A percentile compares a stretch with the other conserved stretches of the same genome.
Evolutionary conservation across 441 rosid genomes (phyloP).

Genomic region (Melastoma candidum): DNA sequence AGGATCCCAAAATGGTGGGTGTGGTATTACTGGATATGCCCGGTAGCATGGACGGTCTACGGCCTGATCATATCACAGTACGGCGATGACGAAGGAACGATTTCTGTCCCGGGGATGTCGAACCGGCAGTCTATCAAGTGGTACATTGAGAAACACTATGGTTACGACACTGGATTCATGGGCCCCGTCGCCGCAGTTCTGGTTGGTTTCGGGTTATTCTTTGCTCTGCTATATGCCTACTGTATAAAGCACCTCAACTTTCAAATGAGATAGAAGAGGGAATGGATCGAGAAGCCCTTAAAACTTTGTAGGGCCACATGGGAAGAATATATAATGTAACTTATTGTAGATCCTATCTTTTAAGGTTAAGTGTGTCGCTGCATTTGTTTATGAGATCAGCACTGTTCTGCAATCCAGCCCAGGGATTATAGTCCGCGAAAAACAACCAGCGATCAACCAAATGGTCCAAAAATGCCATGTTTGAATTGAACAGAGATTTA

Average conservation of each 20-base stretch:
- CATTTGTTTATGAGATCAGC: too few species aligned
- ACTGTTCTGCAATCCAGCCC: too few species aligned
- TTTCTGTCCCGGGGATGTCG: constrained; percentile 33
- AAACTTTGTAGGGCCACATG: too few species aligned
- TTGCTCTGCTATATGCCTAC: constrained; percentile 59
- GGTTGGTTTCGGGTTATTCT: constrained; percentile 52
- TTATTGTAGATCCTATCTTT: too few species aligned
- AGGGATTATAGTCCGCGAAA: too few species aligned
- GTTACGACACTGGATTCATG: constrained; percentile 56
- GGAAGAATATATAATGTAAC: too few species aligned
- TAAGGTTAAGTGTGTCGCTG: too few species aligned
- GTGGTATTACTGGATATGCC: constrained; percentile 91
- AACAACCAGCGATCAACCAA: too few species aligned
- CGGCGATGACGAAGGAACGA: constrained; percentile 38
- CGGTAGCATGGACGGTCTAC: constrained; percentile 77
- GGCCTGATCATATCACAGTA: constrained; percentile 71
- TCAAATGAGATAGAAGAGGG: constrained; percentile 21
- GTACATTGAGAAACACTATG: constrained; percentile 39
- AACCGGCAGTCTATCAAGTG: constrained; percentile 27
- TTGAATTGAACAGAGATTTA: too few species aligned
- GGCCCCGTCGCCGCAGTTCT: constrained; percentile 60
- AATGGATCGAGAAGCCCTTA: too few species aligned
- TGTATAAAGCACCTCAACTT: constrained; percentile 66
- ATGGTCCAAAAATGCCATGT: too few species aligned
- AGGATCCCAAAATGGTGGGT: constrained; percentile 86